Evolutionary conservation across 2,329 filamentous ascomycete species (phyloP).

Genomic region (Nemania sp.): DNA sequence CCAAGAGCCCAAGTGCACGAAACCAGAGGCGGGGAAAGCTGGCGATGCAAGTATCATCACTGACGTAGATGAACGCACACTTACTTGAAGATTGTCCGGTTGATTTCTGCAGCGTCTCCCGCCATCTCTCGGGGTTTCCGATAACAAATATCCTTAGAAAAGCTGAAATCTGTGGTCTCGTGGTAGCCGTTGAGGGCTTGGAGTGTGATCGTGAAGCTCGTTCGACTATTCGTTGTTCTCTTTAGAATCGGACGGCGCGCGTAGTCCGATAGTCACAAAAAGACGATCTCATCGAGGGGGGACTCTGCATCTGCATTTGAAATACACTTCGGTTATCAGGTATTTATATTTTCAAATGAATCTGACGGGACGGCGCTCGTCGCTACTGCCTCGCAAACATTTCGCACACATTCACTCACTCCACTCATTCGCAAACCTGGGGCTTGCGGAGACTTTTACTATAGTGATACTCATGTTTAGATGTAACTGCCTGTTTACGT

Average conservation of each 20-base stretch:
- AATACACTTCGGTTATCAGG: too few species aligned
- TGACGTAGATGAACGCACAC: conserved; percentile 1
- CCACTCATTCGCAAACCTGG: background rate
- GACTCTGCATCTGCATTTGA: too few species aligned
- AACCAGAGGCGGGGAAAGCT: conserved; percentile 13
- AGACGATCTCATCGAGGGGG: too few species aligned
- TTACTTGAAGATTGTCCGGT: conserved; percentile 32
- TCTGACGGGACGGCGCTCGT: background rate
- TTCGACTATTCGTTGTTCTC: too few species aligned
- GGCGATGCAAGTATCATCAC: background rate
- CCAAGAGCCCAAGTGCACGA: background rate
- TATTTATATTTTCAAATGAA: background rate
- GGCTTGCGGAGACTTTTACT: conserved; percentile 16
- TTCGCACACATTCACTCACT: conserved; percentile 15
- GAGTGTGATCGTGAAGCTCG: too few species aligned
- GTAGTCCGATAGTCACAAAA: too few species aligned
- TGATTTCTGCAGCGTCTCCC: conserved; percentile 24
- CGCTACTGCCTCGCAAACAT: conserved; percentile 21
- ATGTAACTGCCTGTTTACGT: background rate
- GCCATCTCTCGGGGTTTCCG: background rate
- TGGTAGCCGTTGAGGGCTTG: background rate
- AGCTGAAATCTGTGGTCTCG: background rate
- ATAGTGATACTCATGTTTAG: conserved; percentile 2
- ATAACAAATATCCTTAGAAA: background rate
- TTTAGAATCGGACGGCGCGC: too few species aligned